phyloP scores from a whole-genome alignment of 2,329 filamentous ascomycete genomes.

The Emmonsiellopsis sp. region DNA sequence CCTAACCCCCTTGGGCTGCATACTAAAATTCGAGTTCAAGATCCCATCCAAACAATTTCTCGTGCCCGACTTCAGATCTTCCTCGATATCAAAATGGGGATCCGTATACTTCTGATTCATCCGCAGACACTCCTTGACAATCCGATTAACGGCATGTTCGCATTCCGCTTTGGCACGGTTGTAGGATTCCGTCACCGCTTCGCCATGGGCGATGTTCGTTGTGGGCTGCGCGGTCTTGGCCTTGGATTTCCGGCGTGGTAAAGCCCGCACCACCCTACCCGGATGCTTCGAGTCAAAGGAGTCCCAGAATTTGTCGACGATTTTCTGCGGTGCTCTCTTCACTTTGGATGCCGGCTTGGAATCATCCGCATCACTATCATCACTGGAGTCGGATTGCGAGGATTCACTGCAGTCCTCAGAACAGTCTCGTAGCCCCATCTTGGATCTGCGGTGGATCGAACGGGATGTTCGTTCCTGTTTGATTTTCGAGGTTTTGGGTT shows the following conservation, averaged over 20 bases:
- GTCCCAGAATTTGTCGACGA: constrained; percentile 64
- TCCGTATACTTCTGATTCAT: constrained; percentile 82
- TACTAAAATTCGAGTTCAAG: constrained; percentile 24
- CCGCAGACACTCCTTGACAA: constrained; percentile 56
- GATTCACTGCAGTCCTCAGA: too few relatives aligned
- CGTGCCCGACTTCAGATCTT: constrained; percentile 56
- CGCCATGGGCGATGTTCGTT: constrained; percentile 45
- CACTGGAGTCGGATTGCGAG: neutral
- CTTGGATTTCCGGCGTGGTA: constrained; percentile 50
- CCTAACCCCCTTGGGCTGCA: constrained; percentile 63
- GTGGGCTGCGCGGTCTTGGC: constrained; percentile 54
- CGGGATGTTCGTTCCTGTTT: too few relatives aligned
- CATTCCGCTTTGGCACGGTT: constrained; percentile 64
- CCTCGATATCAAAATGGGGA: constrained; percentile 77
- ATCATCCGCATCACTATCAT: neutral
- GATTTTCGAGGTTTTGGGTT: too few relatives aligned
- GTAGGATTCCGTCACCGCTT: constrained; percentile 58
- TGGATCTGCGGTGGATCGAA: too few relatives aligned
- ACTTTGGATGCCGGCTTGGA: constrained; percentile 13
- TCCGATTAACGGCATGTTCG: constrained; percentile 49
- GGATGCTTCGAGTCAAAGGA: constrained; percentile 62
- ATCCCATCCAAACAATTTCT: constrained; percentile 46
- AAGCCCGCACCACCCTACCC: constrained; percentile 62
- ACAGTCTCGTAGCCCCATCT: too few relatives aligned
- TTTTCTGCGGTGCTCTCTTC: constrained; percentile 53